Evolutionary conservation across 257 asterid genomes (phyloP).

Genomic region (Leonotis leonurus): DNA sequence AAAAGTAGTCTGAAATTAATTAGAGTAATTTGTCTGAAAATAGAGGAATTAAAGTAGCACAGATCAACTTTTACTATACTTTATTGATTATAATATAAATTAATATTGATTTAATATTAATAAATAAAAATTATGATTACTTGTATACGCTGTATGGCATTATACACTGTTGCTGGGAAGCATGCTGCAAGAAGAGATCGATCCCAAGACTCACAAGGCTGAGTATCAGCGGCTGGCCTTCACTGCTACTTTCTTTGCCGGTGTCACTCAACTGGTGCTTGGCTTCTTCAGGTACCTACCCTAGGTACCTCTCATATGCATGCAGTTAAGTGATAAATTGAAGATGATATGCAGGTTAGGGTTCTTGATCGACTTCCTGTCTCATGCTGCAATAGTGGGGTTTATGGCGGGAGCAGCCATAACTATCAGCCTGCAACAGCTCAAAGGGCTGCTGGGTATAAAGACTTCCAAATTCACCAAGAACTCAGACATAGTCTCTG

Average conservation of each 20-base stretch:
- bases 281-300: conserved; percentile 57
- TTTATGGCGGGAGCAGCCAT: conserved; percentile 94
- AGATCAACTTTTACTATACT: no score
- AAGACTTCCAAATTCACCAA: conserved; percentile 41
- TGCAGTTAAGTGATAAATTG: no score
- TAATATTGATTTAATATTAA: no score
- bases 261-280: conserved; percentile 65
- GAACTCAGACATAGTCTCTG: conserved; percentile 62
- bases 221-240: background rate
- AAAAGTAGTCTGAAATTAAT: no score
- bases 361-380: conserved; percentile 75
- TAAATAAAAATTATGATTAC: no score
- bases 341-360: conserved; percentile 48
- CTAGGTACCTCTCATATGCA: no score
- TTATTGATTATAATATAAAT: no score
- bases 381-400: conserved; percentile 93
- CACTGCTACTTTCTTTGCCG: conserved; percentile 63
- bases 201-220: background rate
- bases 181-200: background rate
- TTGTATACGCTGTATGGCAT: no score
- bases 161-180: background rate
- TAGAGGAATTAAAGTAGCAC: no score
- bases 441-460: conserved; percentile 78
- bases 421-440: conserved; percentile 87
- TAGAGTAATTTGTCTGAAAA: no score